Conservation (phyloP, 495 filamentous ascomycete genomes). For the Penicilliopsis zonata region DNA sequence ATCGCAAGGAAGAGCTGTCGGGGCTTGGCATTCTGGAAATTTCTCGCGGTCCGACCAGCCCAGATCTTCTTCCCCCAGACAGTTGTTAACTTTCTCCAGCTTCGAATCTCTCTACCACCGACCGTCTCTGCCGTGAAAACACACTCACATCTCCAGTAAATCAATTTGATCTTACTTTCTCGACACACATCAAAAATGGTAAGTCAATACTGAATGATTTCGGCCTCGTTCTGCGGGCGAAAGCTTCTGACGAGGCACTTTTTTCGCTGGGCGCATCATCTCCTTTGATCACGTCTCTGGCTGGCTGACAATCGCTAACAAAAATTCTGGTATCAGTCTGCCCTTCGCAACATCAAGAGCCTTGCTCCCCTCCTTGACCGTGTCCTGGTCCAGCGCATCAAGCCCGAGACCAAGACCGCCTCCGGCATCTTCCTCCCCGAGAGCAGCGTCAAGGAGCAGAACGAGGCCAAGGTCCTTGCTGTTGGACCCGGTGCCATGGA, state of each 20-base stretch:
- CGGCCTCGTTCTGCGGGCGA: too few relatives aligned
- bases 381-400: slow-evolving; percentile 94
- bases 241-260: too few relatives aligned
- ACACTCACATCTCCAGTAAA: too few relatives aligned
- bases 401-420: slow-evolving; percentile 92
- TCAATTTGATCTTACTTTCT: too few relatives aligned
- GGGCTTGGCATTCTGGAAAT: slow-evolving; percentile 46
- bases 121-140: neutral
- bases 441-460: slow-evolving; percentile 92
- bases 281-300: too few relatives aligned
- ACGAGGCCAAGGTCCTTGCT: slow-evolving; percentile 90
- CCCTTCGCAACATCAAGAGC: slow-evolving; percentile 90
- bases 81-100: slow-evolving; percentile 20
- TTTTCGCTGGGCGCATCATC: too few relatives aligned
- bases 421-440: slow-evolving; percentile 96
- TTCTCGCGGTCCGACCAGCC: slow-evolving; percentile 26
- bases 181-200: too few relatives aligned
- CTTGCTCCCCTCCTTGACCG: slow-evolving; percentile 96
- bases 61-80: slow-evolving; percentile 23
- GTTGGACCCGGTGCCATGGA: slow-evolving; percentile 82
- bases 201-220: too few relatives aligned
- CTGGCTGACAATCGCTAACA: too few relatives aligned
- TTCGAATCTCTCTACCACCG: slow-evolving; percentile 2
- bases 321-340: too few relatives aligned
- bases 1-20: slow-evolving; percentile 10